phyloP scores from a whole-genome alignment of 345 rosid species.

The Sapria himalayana region DNA sequence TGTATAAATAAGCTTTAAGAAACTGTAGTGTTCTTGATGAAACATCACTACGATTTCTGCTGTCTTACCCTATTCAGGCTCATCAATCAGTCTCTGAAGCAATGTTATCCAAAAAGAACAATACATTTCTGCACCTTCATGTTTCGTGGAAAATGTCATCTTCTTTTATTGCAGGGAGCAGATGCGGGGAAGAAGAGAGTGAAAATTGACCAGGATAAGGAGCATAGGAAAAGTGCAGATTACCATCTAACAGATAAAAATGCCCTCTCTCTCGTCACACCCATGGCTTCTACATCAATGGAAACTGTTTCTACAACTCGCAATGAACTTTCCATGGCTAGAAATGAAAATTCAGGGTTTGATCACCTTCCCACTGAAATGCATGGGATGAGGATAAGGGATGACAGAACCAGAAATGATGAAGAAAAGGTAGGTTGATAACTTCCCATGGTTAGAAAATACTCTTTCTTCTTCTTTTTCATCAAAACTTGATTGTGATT shows the following conservation, averaged over 20 bases:
- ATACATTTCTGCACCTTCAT: slow-evolving; percentile 1
- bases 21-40: too few species aligned
- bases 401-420: slow-evolving; percentile 23
- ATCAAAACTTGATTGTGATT: neutral
- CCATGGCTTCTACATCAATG: slow-evolving; percentile 32
- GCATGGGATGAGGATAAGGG: slow-evolving; percentile 40
- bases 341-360: slow-evolving; percentile 18
- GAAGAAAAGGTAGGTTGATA: slow-evolving; percentile 40
- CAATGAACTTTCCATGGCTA: slow-evolving; percentile 13
- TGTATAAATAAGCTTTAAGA: too few species aligned
- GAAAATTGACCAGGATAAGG: slow-evolving; percentile 47
- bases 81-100: neutral
- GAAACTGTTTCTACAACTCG: slow-evolving; percentile 36
- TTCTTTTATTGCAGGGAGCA: slow-evolving; percentile 28
- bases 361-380: slow-evolving; percentile 49
- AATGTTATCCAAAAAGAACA: neutral
- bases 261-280: slow-evolving; percentile 26
- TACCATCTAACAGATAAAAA: slow-evolving; percentile 26
- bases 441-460: neutral
- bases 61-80: neutral
- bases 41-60: neutral
- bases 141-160: slow-evolving; percentile 3
- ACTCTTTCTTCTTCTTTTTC: neutral
- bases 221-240: slow-evolving; percentile 13
- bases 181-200: slow-evolving; percentile 53